Evolutionary conservation across 441 rosid species (phyloP).

Genomic region (Erodium trifolium): DNA sequence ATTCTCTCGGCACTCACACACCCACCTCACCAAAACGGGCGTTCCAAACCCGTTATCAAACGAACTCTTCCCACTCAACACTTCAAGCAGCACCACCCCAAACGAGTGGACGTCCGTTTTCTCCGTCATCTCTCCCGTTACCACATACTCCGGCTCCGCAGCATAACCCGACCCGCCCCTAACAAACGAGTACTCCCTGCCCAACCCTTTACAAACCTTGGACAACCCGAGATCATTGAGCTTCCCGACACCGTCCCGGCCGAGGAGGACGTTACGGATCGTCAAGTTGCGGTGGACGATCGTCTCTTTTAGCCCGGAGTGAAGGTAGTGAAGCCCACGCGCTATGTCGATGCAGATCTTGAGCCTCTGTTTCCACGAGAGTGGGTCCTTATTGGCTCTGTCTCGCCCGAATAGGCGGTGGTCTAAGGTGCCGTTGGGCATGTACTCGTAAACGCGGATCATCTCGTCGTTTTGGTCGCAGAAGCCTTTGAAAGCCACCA

Average conservation of each 20-base stretch:
- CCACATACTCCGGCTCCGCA: no score
- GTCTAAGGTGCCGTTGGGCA: conserved; percentile 44
- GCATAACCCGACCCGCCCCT: no score
- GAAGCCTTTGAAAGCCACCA: conserved; percentile 50
- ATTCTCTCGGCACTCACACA: no score
- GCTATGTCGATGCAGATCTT: conserved; percentile 58
- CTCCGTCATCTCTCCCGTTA: no score
- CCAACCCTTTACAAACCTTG: no score
- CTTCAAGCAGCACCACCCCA: no score
- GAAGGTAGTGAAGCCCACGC: conserved; percentile 44
- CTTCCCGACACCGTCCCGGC: conserved; percentile 48
- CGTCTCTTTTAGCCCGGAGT: conserved; percentile 34
- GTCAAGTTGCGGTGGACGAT: conserved; percentile 59
- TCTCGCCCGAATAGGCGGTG: conserved; percentile 35
- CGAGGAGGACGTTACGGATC: conserved; percentile 47
- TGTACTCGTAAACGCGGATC: conserved; percentile 50
- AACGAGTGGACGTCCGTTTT: no score
- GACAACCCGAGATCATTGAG: conserved; percentile 32
- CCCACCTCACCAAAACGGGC: no score
- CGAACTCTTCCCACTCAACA: no score
- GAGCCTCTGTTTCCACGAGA: conserved; percentile 47
- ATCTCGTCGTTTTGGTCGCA: conserved; percentile 46
- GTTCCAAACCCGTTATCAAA: no score
- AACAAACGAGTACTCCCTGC: no score
- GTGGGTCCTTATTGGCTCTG: conserved; percentile 22